These are phyloP conservation scores for Solanum neorickii DNA, from an alignment of 257 asterid species.

Conservation along the genomic window DNA sequence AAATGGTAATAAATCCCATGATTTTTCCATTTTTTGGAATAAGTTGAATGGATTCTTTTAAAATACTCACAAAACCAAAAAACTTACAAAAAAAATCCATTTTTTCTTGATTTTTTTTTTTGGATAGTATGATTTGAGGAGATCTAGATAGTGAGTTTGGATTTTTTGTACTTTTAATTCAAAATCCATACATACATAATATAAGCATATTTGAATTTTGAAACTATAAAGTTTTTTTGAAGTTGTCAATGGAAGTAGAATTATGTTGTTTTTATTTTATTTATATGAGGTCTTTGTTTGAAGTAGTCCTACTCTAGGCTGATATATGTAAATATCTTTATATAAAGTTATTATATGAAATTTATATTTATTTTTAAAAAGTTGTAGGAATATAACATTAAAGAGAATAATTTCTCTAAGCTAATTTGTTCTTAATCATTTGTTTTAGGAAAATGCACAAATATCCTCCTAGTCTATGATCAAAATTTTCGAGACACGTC, in stretches of 20 bases:
- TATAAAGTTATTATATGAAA: neutral
- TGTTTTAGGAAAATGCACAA: too few species aligned
- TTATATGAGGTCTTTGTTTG: neutral
- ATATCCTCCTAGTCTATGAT: too few species aligned
- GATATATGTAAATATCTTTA: neutral
- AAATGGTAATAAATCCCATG: constrained; percentile 5
- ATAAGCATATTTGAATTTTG: neutral
- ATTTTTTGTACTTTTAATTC: neutral
- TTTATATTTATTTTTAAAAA: neutral
- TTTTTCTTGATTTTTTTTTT: neutral
- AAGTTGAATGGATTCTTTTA: constrained; percentile 19
- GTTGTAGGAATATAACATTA: neutral
- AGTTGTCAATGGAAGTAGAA: neutral
- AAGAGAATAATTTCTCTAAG: too few species aligned
- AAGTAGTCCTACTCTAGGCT: neutral
- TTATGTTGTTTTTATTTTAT: neutral
- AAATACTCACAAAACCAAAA: constrained; percentile 8
- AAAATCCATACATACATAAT: neutral
- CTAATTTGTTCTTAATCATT: too few species aligned
- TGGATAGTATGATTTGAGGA: neutral
- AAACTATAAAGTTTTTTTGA: neutral
- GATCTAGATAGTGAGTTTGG: neutral
- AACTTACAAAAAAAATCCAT: constrained; percentile 2
- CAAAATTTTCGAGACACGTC: too few species aligned
- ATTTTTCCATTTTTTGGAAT: constrained; percentile 30